Base-by-base conservation (phyloP, 345 rosid species). In the Eucalyptus camaldulensis region DNA sequence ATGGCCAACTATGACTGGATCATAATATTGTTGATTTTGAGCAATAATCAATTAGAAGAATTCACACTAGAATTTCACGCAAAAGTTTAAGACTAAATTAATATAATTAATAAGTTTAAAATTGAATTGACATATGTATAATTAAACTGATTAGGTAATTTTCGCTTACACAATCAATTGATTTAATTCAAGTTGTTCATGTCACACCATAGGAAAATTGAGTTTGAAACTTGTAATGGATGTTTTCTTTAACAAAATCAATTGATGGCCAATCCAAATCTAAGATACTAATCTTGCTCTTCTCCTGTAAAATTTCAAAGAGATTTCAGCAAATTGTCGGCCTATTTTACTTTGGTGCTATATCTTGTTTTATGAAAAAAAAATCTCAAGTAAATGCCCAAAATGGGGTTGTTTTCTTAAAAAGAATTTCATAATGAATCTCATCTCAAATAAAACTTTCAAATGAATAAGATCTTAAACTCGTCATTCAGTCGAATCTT, bases 1-100 rank as follows among this genome's bases (percentile, higher is more conserved):
- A 65, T 0, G 2, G 10, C 19, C 4, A 14, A 13, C 0, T 14
- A 0, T 15, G 3, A n/a, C 6, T 8, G 0, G 2, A 65, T n/a
- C 1, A 6, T n/a, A 0, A 65, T n/a, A 16, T 65, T 31, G 0
- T 2, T 4, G 5, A 65, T 65, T 65, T 65, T 10, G 0, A 7
- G 19, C 37, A 8, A 65, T 7, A 29, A 65, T 65, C 31, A 15
- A 65, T 8, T 7, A 15, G 6, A 65, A n/a, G 19, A 65, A 65
- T 13, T 65, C 1, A n/a, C 3, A 4, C 1, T n/a, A 14, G 1
- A 65, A 65, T 14, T 65, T 65, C 37, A n/a, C 0, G 3, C 21
- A n/a, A n/a, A n/a, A 16, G 0, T 14, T 7, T n/a, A 53, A 3
- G 0, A 53, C 56, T 17, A 53, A 53, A 53, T 0, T 53, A 51